Evolutionary conservation across 208 protist genomes (phyloP).

Genomic region (Spongospora subterranea): DNA sequence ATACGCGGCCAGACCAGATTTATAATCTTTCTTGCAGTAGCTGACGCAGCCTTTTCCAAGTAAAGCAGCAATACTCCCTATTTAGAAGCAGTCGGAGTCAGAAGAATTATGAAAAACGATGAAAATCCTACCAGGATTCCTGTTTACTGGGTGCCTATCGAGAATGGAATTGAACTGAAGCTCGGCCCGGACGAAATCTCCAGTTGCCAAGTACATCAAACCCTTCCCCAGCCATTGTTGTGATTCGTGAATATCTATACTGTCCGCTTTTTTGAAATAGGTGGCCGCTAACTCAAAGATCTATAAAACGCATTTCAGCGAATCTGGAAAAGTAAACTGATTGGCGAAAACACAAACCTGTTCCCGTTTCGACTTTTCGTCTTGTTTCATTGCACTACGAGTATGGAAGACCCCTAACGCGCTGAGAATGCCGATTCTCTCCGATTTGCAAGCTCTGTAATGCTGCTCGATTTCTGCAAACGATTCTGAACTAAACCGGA

Average conservation of each 20-base stretch:
- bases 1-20: background rate
- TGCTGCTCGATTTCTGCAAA: constrained; percentile 37
- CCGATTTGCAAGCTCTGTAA: constrained; percentile 30
- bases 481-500: background rate
- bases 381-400: background rate
- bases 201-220: constrained; percentile 44
- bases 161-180: constrained; percentile 29
- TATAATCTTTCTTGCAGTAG: constrained; percentile 46
- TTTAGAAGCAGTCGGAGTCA: background rate
- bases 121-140: background rate
- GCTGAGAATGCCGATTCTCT: constrained; percentile 43
- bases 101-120: background rate
- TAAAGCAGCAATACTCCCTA: constrained; percentile 54
- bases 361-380: background rate
- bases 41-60: constrained; percentile 53
- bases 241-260: constrained; percentile 44
- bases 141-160: background rate
- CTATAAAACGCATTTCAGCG: background rate
- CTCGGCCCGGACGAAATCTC: constrained; percentile 6
- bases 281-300: background rate
- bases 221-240: constrained; percentile 43
- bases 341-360: background rate
- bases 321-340: background rate
- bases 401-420: constrained; percentile 35
- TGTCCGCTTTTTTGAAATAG: constrained; percentile 43